phyloP scores from a whole-genome alignment of 441 rosid genomes.

The Populus hybrid region DNA sequence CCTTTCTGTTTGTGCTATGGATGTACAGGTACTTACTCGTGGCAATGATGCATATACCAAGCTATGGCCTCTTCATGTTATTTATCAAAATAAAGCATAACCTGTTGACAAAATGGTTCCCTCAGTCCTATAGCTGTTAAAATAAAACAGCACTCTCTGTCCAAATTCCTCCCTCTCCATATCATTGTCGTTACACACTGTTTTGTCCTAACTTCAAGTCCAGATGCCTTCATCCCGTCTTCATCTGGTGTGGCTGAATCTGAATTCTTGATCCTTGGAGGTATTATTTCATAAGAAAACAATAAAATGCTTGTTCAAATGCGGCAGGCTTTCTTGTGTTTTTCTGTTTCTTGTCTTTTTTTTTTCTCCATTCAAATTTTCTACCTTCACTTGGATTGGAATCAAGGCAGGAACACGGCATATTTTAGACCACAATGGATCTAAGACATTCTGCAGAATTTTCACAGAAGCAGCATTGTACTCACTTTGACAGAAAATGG shows the following conservation, averaged over 20 bases:
- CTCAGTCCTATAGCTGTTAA: conserved; percentile 55
- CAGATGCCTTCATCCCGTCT: background rate
- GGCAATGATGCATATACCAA: conserved; percentile 77
- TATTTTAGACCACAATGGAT: background rate
- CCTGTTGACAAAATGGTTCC: conserved; percentile 64
- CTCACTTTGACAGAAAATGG: background rate
- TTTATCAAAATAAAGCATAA: conserved; percentile 60
- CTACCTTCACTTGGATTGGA: background rate
- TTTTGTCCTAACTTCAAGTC: background rate
- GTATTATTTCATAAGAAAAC: background rate
- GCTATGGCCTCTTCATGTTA: conserved; percentile 54
- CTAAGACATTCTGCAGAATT: background rate
- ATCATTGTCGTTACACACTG: no score
- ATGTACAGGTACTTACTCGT: conserved; percentile 66
- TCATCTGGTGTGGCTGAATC: background rate
- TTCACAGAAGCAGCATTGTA: background rate
- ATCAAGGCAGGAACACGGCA: background rate
- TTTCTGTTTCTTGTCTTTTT: background rate
- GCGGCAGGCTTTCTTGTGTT: background rate
- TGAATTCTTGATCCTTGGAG: background rate
- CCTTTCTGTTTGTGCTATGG: background rate
- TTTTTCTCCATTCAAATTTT: no score
- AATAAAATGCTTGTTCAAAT: background rate
- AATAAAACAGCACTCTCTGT: background rate
- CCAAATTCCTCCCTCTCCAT: background rate